Evolutionary conservation across 768 basidiomycete species (phyloP).

Genomic region (Pisolithus sp.): DNA sequence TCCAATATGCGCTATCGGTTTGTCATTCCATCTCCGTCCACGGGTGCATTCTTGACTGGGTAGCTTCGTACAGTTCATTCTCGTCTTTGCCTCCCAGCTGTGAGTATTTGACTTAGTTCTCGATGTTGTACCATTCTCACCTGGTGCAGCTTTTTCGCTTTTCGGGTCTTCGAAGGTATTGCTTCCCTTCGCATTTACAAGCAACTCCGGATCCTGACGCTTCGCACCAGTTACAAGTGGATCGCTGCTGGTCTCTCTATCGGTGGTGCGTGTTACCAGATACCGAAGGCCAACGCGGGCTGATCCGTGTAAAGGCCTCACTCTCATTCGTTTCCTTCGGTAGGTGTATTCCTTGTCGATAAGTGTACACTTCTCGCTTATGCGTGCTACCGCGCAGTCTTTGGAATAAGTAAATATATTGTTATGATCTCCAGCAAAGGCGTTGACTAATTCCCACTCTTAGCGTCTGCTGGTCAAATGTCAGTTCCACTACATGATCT

Average conservation of each 20-base stretch:
- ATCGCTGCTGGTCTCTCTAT: conserved; percentile 8
- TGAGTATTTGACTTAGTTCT: conserved; percentile 5
- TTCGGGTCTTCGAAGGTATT: conserved; percentile 21
- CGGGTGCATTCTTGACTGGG: neutral
- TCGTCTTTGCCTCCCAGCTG: conserved; percentile 23
- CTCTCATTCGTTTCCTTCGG: conserved; percentile 17
- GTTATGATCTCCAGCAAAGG: neutral
- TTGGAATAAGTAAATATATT: conserved; percentile 22
- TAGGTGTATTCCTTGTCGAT: conserved; percentile 5
- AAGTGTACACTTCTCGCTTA: neutral
- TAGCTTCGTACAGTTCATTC: conserved; percentile 13
- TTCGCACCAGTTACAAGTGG: conserved; percentile 14
- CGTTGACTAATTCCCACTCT: neutral
- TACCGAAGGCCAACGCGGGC: neutral
- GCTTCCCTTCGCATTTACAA: too few relatives aligned
- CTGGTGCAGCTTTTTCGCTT: conserved; percentile 17
- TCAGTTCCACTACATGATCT: neutral
- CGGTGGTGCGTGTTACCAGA: conserved; percentile 12
- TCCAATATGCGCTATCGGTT: conserved; percentile 22
- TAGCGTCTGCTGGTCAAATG: conserved; percentile 23
- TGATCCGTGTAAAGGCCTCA: conserved; percentile 6
- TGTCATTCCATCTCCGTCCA: neutral
- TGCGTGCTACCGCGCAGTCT: conserved; percentile 9
- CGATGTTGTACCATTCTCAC: neutral
- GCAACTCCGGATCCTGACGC: neutral